phyloP scores from a whole-genome alignment of 176 grass and related monocot genomes.

The Musa itinerans region DNA sequence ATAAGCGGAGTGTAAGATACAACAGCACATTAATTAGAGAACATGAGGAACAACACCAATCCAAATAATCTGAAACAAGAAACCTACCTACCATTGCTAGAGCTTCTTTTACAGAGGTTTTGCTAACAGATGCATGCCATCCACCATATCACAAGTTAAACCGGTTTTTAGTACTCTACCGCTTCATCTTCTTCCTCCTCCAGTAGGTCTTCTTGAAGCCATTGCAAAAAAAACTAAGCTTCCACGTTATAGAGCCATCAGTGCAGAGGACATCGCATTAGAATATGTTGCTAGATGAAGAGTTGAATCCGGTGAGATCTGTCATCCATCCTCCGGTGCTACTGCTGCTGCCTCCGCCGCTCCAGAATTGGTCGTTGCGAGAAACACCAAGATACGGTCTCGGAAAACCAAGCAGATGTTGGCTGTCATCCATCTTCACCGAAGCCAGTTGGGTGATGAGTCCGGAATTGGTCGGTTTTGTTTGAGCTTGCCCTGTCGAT shows the following conservation, averaged over 20 bases:
- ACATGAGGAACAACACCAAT: conserved; percentile 6
- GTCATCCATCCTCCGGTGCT: not conserved
- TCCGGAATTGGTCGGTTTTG: conserved; percentile 50
- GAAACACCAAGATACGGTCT: not conserved
- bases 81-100: conserved; percentile 8
- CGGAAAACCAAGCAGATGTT: conserved; percentile 13
- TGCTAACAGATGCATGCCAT: conserved; percentile 1
- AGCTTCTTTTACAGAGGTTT: not conserved
- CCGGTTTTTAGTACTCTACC: not conserved
- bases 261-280: not conserved
- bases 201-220: not conserved
- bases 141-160: conserved; percentile 12
- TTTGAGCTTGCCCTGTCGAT: conserved; percentile 21
- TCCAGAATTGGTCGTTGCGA: conserved; percentile 3
- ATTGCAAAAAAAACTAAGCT: conserved; percentile 19
- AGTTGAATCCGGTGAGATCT: conserved; percentile 14
- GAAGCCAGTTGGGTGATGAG: conserved; percentile 82
- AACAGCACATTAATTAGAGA: not conserved
- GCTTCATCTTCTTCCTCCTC: not conserved
- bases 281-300: conserved; percentile 7
- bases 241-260: not conserved
- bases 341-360: not conserved
- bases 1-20: not conserved
- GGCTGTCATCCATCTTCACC: conserved; percentile 80
- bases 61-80: conserved; percentile 12